Evolutionary conservation across 495 filamentous ascomycete species (phyloP).

Genomic region (Cladorrhinum samala): DNA sequence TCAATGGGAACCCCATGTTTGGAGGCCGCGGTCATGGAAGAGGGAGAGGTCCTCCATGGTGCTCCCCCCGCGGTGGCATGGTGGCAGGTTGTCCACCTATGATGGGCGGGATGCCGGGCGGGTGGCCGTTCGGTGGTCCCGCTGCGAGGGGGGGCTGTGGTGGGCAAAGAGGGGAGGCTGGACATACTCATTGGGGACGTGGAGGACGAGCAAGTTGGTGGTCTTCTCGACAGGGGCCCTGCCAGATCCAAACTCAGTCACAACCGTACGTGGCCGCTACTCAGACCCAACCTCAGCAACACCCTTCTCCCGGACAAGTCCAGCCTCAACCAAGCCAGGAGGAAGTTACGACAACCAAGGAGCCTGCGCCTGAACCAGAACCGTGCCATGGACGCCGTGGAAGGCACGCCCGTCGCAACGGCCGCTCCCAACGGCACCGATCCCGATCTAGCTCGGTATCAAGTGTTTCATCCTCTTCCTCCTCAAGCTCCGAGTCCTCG

Average conservation of each 20-base stretch:
- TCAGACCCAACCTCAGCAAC: neutral
- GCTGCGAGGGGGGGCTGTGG: neutral
- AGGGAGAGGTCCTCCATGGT: neutral
- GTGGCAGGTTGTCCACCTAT: neutral
- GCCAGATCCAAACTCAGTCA: neutral
- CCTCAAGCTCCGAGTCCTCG: conserved; percentile 34
- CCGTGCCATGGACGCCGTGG: neutral
- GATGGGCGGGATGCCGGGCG: neutral
- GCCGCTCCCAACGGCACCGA: conserved; percentile 5
- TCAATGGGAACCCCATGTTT: conserved; percentile 27
- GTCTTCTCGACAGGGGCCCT: neutral
- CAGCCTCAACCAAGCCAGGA: neutral
- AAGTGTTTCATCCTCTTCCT: conserved; percentile 20
- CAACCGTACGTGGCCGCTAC: neutral
- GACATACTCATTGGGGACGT: neutral
- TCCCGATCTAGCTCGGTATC: conserved; percentile 17
- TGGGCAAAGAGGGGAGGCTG: neutral
- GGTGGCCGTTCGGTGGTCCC: neutral
- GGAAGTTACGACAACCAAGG: neutral
- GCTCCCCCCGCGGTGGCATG: neutral
- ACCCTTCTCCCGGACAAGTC: neutral
- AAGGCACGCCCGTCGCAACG: conserved; percentile 2
- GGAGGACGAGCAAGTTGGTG: conserved; percentile 1
- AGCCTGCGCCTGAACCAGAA: too few relatives aligned
- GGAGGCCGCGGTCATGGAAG: neutral